phyloP scores from a whole-genome alignment of 805 yeast species.

The Yamadazyma sp. region DNA sequence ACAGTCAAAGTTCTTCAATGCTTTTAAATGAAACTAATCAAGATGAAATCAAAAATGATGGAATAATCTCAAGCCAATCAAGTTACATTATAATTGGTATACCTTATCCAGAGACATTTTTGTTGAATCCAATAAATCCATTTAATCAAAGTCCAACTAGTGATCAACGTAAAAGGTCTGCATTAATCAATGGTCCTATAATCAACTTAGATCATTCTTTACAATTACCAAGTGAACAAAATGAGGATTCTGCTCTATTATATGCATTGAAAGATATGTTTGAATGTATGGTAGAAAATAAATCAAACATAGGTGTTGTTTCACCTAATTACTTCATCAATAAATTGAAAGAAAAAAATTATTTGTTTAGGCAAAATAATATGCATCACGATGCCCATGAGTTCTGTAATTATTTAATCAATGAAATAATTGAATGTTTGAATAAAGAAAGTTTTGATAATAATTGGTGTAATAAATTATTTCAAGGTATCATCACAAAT shows the following conservation, averaged over 20 bases:
- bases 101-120: conserved; percentile 36
- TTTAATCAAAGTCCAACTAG: conserved; percentile 44
- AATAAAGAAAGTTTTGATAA: conserved; percentile 30
- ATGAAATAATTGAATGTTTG: conserved; percentile 60
- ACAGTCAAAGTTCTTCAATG: conserved; percentile 34
- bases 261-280: conserved; percentile 81
- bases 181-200: conserved; percentile 78
- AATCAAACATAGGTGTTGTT: conserved; percentile 72
- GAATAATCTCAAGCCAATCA: conserved; percentile 24
- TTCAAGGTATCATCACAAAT: conserved; percentile 81
- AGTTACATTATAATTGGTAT: conserved; percentile 39
- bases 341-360: conserved; percentile 76
- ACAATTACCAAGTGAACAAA: conserved; percentile 34
- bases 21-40: conserved; percentile 16
- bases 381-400: conserved; percentile 99
- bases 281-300: conserved; percentile 75
- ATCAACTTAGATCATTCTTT: conserved; percentile 73
- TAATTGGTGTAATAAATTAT: conserved; percentile 64
- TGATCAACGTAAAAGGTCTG: conserved; percentile 76
- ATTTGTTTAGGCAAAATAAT: conserved; percentile 72
- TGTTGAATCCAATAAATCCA: conserved; percentile 34
- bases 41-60: conserved; percentile 16
- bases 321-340: conserved; percentile 76
- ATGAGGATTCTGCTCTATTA: conserved; percentile 28
- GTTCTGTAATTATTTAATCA: conserved; percentile 81